A percentile compares a stretch with the other conserved stretches of the same genome.
These are phyloP conservation scores for Cystobasidium tubakii DNA, from an alignment of 768 basidiomycete species.

Conservation along the genomic window DNA sequence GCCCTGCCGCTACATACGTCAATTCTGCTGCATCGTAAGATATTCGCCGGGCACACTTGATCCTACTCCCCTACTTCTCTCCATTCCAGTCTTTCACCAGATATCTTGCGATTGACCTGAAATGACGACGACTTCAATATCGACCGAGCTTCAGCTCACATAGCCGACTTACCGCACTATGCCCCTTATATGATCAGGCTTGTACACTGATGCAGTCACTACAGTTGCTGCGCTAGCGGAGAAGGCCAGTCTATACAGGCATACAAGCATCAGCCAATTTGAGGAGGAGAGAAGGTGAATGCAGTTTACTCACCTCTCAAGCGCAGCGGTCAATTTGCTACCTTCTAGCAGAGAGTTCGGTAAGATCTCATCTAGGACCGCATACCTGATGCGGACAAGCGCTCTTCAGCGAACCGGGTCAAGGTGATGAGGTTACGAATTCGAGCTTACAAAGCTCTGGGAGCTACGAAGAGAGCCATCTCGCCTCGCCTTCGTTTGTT, in stretches of 20 bases:
- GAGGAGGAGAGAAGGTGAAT: neutral
- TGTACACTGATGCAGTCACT: slow-evolving; percentile 39
- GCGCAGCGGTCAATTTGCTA: neutral
- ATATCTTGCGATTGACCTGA: neutral
- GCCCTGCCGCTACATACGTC: too few species aligned
- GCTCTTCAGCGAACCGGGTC: neutral
- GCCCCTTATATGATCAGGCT: slow-evolving; percentile 40
- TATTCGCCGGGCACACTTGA: too few species aligned
- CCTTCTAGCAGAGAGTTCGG: slow-evolving; percentile 26
- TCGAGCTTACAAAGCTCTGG: slow-evolving; percentile 40
- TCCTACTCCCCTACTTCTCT: neutral
- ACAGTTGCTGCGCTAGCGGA: slow-evolving; percentile 9
- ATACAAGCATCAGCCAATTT: slow-evolving; percentile 14
- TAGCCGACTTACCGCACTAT: slow-evolving; percentile 35
- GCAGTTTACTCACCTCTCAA: slow-evolving; percentile 1
- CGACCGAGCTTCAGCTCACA: neutral
- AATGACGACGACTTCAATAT: neutral
- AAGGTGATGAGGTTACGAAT: neutral
- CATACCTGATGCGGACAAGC: slow-evolving; percentile 30
- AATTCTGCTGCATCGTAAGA: too few species aligned
- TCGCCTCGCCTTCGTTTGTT: slow-evolving; percentile 42
- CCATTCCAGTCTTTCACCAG: neutral
- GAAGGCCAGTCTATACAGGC: slow-evolving; percentile 12
- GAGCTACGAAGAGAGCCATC: slow-evolving; percentile 42
- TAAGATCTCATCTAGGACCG: slow-evolving; percentile 38